phyloP scores from a whole-genome alignment of 2,329 filamentous ascomycete genomes.

The Orbilia javanica region DNA sequence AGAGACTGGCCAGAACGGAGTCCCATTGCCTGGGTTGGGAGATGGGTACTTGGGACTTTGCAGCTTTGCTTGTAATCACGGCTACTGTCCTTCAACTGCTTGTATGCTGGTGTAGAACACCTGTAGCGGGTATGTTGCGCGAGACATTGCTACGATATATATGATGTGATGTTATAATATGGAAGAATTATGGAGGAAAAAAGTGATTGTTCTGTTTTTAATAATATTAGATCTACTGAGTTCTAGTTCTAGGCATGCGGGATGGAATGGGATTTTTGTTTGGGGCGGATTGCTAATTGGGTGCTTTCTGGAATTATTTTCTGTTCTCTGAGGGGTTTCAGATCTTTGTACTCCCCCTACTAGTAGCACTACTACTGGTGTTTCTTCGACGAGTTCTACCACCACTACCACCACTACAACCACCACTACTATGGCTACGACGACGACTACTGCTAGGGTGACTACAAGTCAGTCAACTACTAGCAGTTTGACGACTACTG shows the following conservation, averaged over 20 bases:
- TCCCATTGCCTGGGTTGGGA: conserved; percentile 63
- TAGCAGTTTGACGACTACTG: not conserved
- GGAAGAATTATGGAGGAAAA: not conserved
- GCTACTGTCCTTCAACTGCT: conserved; percentile 66
- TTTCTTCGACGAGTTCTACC: not conserved
- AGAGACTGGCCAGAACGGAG: conserved; percentile 63
- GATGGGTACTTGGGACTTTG: conserved; percentile 67
- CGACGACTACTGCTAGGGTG: not conserved
- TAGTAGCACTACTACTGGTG: not conserved
- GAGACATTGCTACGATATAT: not conserved
- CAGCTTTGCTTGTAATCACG: conserved; percentile 68
- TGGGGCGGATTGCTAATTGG: conserved; percentile 15
- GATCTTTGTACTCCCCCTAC: conserved; percentile 9
- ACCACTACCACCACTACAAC: not conserved
- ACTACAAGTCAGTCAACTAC: conserved; percentile 8
- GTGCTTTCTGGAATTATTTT: conserved; percentile 7
- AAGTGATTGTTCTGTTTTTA: not conserved
- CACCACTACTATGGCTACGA: not conserved
- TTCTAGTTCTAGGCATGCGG: not conserved
- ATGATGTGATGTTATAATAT: conserved; percentile 10
- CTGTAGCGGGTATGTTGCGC: not conserved
- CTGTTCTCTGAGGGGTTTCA: not conserved
- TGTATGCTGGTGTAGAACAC: conserved; percentile 44
- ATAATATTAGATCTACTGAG: conserved; percentile 13
- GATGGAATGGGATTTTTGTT: not conserved